Evolutionary conservation across 192 early-diverging fungal species (phyloP).

Genomic region (Umbelopsis sp.): DNA sequence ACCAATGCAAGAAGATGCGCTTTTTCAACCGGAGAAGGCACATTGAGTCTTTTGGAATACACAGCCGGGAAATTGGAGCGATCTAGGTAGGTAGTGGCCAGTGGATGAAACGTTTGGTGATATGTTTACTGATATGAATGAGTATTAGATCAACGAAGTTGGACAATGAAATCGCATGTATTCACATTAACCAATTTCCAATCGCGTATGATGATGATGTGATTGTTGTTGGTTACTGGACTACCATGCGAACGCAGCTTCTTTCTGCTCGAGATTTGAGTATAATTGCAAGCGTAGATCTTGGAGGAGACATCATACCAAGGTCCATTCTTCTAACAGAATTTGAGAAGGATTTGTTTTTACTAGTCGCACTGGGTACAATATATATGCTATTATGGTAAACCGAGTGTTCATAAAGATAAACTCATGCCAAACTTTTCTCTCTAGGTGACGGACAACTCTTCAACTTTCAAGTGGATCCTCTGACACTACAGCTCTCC

Average conservation of each 20-base stretch:
- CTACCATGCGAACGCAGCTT: constrained; percentile 57
- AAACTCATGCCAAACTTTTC: background rate
- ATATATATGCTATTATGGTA: background rate
- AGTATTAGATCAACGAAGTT: constrained; percentile 42
- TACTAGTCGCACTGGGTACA: constrained; percentile 72
- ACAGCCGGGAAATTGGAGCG: constrained; percentile 35
- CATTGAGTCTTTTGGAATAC: constrained; percentile 62
- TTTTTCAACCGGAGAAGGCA: constrained; percentile 58
- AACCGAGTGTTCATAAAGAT: background rate
- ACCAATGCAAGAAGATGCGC: constrained; percentile 63
- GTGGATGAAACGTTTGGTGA: background rate
- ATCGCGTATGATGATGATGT: constrained; percentile 35
- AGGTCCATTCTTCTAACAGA: constrained; percentile 70
- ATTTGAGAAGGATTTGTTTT: constrained; percentile 74
- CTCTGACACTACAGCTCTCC: constrained; percentile 27
- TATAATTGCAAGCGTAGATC: constrained; percentile 44
- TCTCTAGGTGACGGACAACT: constrained; percentile 80
- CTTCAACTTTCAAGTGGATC: constrained; percentile 67
- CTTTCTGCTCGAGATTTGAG: constrained; percentile 60
- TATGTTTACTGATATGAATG: no score
- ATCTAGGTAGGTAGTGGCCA: constrained; percentile 41
- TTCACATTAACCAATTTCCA: constrained; percentile 60
- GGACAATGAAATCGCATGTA: constrained; percentile 72
- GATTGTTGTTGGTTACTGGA: constrained; percentile 81
- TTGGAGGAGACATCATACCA: constrained; percentile 63